phyloP scores from a whole-genome alignment of 768 basidiomycete genomes.

The Lactarius indigo region DNA sequence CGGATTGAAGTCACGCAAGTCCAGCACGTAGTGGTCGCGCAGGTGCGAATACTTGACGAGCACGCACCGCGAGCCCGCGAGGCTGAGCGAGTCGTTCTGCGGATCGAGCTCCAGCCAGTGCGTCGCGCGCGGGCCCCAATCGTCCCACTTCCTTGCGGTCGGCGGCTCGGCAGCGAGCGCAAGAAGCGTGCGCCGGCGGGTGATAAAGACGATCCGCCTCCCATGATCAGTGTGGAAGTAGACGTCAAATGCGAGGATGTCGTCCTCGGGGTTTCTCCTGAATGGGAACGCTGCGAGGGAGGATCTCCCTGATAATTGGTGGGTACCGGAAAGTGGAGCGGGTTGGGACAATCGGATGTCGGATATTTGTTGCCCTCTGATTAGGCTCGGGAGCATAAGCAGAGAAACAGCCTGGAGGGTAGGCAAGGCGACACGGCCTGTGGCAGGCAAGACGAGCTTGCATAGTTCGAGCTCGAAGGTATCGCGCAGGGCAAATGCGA shows the following conservation, averaged over 20 bases:
- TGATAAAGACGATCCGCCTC: conserved; percentile 17
- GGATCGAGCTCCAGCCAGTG: conserved; percentile 23
- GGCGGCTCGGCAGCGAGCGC: background rate
- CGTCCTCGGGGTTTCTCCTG: conserved; percentile 13
- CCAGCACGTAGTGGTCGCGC: conserved; percentile 9
- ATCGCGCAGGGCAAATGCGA: background rate
- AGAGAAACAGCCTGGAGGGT: conserved; percentile 5
- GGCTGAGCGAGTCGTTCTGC: conserved; percentile 14
- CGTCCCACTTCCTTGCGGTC: conserved; percentile 5
- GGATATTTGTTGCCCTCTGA: background rate
- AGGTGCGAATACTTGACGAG: conserved; percentile 18
- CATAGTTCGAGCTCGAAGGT: conserved; percentile 7
- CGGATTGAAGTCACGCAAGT: conserved; percentile 18
- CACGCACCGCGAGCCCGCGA: conserved; percentile 18
- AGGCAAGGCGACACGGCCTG: background rate
- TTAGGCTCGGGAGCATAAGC: conserved; percentile 7
- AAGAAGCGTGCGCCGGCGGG: conserved; percentile 12
- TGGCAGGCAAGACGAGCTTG: background rate
- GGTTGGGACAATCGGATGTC: conserved; percentile 11
- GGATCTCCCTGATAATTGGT: background rate
- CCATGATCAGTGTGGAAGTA: background rate
- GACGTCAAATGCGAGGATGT: conserved; percentile 14
- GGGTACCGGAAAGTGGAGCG: conserved; percentile 2
- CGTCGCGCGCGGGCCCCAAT: conserved; percentile 20
- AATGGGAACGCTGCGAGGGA: conserved; percentile 9